Evolutionary conservation across 345 rosid species (phyloP).

Genomic region (Linum tenue): DNA sequence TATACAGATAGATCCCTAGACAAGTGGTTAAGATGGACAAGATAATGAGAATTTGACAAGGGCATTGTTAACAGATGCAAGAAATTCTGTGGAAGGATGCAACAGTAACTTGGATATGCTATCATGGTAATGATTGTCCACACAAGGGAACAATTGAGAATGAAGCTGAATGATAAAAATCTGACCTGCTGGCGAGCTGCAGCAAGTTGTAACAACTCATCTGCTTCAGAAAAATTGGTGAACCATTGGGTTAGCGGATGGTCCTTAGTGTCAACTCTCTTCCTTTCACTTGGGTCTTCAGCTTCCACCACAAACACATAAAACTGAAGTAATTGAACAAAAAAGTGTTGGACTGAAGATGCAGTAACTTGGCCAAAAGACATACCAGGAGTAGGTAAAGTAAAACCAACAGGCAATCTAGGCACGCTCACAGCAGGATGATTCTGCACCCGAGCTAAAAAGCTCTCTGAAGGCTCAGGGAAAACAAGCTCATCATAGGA

Average conservation of each 20-base stretch:
- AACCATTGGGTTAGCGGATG: conserved; percentile 56
- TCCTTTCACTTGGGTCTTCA: conserved; percentile 24
- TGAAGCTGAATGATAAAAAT: background rate
- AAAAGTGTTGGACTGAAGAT: conserved; percentile 2
- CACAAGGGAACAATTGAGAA: background rate
- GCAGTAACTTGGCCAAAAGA: conserved; percentile 6
- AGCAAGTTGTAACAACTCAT: conserved; percentile 49
- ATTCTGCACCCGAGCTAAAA: conserved; percentile 57
- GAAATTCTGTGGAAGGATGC: background rate
- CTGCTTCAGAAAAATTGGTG: conserved; percentile 54
- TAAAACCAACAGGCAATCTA: conserved; percentile 43
- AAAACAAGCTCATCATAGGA: conserved; percentile 74
- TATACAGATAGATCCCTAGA: background rate
- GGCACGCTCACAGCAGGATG: conserved; percentile 63
- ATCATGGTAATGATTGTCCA: background rate
- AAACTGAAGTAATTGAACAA: conserved; percentile 6
- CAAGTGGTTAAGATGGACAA: background rate
- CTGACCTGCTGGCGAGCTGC: conserved; percentile 72
- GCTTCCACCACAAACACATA: conserved; percentile 26
- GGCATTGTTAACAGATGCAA: background rate
- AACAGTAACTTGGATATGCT: too few species aligned
- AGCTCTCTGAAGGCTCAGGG: conserved; percentile 57
- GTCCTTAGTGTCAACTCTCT: conserved; percentile 47
- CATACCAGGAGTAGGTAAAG: conserved; percentile 41
- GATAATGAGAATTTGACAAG: background rate